Base-by-base conservation (phyloP, 2,329 filamentous ascomycete genomes). In the Colletotrichum filicis region DNA sequence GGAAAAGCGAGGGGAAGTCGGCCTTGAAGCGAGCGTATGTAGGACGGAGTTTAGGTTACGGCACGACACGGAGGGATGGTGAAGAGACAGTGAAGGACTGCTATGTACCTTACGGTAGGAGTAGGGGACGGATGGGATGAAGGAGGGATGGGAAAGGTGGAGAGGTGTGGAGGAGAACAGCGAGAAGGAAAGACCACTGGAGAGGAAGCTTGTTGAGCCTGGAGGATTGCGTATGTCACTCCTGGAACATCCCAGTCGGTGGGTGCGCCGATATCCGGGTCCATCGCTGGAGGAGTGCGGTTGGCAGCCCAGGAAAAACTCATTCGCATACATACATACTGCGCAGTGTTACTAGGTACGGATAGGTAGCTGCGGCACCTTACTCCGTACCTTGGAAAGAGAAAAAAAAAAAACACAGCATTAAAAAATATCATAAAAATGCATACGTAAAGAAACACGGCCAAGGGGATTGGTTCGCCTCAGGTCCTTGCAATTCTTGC, bases 201-300 rank as follows among this genome's bases (percentile, higher is more conserved):
- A 52, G 30, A 24, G 57, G 68, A 59, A 63, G 66, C 55, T 66
- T 65, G 71, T 65, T 70, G 66, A 71, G 66, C 66, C 56, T n/a
- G 49, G 60, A 73, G 66, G 60, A 71, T 66, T 73, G 71, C 71
- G 71, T 73, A 73, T 73, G 71, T 73, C 71, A 73, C 71, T 71
- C 62, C 60, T 70, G 60, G 57, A 26, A 57, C 71, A 70, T 73
- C 71, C 71, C 60, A 46, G 67, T 73, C 55, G 4, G 22, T 62
- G 26, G 58, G 56, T 56, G 62, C 63, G 58, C 69, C 69, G 64
- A 68, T 63, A 68, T 58, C 65, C 69, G 69, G 46, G 64, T 58
- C 56, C 12, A 62, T 37, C 42, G 22, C 52, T 58, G 59, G 24
- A 63, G 46, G 22, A 22, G 26, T n/a, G 22, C 22, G 46, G 49